Conservation (phyloP, 2,329 filamentous ascomycete species). For the Xylariaceae sp. region DNA sequence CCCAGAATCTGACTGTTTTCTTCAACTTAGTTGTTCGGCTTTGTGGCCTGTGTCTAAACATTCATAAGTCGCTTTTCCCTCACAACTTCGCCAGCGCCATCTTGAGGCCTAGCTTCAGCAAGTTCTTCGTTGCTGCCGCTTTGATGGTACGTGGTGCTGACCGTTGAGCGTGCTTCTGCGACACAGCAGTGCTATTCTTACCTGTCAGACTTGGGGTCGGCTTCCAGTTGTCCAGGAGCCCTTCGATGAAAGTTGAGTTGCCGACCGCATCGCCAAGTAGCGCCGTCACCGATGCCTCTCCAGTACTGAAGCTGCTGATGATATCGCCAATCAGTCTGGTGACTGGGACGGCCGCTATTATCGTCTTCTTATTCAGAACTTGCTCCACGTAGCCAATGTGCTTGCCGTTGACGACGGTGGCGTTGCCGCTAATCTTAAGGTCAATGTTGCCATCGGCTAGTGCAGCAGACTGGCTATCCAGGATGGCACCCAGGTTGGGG, state of each 20-base stretch:
- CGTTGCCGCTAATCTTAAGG: conserved; percentile 39
- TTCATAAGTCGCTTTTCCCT: neutral
- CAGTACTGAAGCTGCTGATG: conserved; percentile 33
- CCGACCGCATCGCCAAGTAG: conserved; percentile 36
- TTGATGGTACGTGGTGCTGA: conserved; percentile 19
- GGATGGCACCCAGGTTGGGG: conserved; percentile 38
- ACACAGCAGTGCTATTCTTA: conserved; percentile 5
- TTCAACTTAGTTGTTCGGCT: neutral
- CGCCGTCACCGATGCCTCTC: conserved; percentile 29
- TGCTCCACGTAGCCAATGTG: conserved; percentile 42
- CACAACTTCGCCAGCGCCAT: conserved; percentile 23
- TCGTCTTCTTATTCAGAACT: conserved; percentile 37
- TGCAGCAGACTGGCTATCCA: conserved; percentile 35
- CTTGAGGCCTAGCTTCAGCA: conserved; percentile 31
- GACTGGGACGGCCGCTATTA: conserved; percentile 36
- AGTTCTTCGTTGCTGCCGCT: conserved; percentile 24
- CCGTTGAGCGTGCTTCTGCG: conserved; percentile 7
- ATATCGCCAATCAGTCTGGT: conserved; percentile 37
- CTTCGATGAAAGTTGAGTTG: conserved; percentile 37
- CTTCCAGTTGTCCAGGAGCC: conserved; percentile 36
- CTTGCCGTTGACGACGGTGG: conserved; percentile 38
- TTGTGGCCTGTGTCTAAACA: conserved; percentile 10
- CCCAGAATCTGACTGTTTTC: conserved; percentile 1
- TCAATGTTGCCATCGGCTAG: conserved; percentile 38
- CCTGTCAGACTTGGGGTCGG: conserved; percentile 3